Base-by-base conservation (phyloP, 2,329 filamentous ascomycete species). In the Botrytis galanthina region DNA sequence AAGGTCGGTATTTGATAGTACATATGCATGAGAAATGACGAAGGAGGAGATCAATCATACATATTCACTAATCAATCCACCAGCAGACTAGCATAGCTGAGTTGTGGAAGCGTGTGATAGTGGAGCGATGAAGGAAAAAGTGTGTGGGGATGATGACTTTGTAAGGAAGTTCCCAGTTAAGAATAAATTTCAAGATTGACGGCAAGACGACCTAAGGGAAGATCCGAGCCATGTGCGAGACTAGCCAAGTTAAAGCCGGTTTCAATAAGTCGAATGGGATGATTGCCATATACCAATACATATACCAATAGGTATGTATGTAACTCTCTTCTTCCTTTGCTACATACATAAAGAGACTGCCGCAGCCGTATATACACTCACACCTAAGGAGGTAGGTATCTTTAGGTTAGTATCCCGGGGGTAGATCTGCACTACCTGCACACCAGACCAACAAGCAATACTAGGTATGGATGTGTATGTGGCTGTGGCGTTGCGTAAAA, bases 101-200 rank as follows among this genome's bases (percentile, higher is more conserved):
- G 39, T 46, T 42, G 51, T 48, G 51, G 62, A 8, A 68, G 70
- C 29, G 37, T 42, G 10, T 72, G 48, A 32, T 29, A 48, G 59
- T 72, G 70, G 61, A 72, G 54, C 39, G 62, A 66, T 42, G 44
- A 71, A 71, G 69, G 62, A 68, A 68, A 48, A 37, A 29, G 51
- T 48, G 62, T 72, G 70, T 68, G 62, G 70, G 70, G 70, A 72
- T 64, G 66, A 68, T 57, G 29, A 68, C 35, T 68, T 18, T 54
- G 66, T 68, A 42, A 42, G 66, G 48, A 68, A 68, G 64, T 57
- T 68, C 64, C 48, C 20, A 57, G 66, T 68, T 54, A 18, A 12
- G 35, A 20, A 48, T 39, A 20, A 32, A 62, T 44, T 37, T 46
- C 69, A 14, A 64, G 66, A 44, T 44, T 35, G 42, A 42, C 60